phyloP scores from a whole-genome alignment of 2,329 filamentous ascomycete species.

The Neopestalotiopsis sp. region DNA sequence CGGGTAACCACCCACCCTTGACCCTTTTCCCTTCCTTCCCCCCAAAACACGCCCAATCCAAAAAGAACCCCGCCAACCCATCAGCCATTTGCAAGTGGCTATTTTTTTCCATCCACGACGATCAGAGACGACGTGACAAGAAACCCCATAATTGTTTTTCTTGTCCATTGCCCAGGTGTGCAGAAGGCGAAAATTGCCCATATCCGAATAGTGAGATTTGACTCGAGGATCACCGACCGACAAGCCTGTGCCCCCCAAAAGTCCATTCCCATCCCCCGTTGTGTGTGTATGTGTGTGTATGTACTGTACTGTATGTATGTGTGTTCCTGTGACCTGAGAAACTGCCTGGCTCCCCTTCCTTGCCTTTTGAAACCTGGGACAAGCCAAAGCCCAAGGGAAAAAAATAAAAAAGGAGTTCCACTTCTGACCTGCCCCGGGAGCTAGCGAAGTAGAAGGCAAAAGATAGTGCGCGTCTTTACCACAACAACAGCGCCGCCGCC shows the following conservation, averaged over 20 bases:
- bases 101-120: slow-evolving; percentile 1
- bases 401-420: neutral
- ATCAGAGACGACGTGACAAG: slow-evolving; percentile 4
- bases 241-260: neutral
- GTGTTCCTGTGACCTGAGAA: neutral
- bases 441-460: neutral
- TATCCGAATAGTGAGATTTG: neutral
- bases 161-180: slow-evolving; percentile 10
- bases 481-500: slow-evolving; percentile 13
- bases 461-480: slow-evolving; percentile 11
- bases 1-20: slow-evolving; percentile 11
- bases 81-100: neutral
- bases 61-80: slow-evolving; percentile 13
- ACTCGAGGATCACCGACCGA: neutral
- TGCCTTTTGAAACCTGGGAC: slow-evolving; percentile 11
- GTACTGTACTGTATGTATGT: neutral
- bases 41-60: slow-evolving; percentile 5
- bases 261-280: neutral
- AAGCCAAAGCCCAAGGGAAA: slow-evolving; percentile 4
- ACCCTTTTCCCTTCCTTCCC: slow-evolving; percentile 8
- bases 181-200: neutral
- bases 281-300: too few relatives aligned
- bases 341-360: neutral
- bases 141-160: neutral
- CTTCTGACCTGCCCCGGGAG: neutral